phyloP scores from a whole-genome alignment of 805 yeast genomes.

The Kuraishia borneana region DNA sequence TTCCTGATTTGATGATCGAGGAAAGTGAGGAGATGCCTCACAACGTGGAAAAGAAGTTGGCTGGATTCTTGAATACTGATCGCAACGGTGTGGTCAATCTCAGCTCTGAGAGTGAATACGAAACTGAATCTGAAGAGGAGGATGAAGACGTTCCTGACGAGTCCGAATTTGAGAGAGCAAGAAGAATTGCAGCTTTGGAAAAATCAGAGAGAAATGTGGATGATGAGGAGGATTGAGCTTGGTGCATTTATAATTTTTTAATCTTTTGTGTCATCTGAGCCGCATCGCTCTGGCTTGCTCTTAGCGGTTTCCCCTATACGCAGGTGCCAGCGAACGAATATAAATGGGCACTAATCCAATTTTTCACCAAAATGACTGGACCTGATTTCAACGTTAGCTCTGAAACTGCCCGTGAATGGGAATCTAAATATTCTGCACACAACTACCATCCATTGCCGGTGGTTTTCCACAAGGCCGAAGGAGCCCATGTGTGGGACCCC shows the following conservation, averaged over 20 bases:
- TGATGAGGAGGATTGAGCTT: slow-evolving; percentile 22
- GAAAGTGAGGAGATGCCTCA: slow-evolving; percentile 4
- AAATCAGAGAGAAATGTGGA: slow-evolving; percentile 19
- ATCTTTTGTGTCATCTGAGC: not conserved
- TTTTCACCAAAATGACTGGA: slow-evolving; percentile 1
- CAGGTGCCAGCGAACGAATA: not conserved
- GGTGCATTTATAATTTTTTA: not conserved
- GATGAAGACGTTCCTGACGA: slow-evolving; percentile 13
- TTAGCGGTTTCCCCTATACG: not conserved
- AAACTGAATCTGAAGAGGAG: slow-evolving; percentile 10
- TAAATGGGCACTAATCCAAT: not conserved
- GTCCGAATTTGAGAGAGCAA: slow-evolving; percentile 14
- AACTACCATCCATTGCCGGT: slow-evolving; percentile 96
- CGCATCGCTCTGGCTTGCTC: not conserved
- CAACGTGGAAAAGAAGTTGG: slow-evolving; percentile 2
- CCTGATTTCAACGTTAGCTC: slow-evolving; percentile 47
- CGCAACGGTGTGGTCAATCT: not conserved
- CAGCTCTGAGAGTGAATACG: slow-evolving; percentile 1
- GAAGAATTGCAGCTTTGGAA: slow-evolving; percentile 18
- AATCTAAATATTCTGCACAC: slow-evolving; percentile 82
- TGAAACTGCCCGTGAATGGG: slow-evolving; percentile 52
- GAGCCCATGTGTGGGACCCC: slow-evolving; percentile 97
- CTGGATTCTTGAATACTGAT: not conserved
- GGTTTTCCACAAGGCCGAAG: slow-evolving; percentile 75
- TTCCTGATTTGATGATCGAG: slow-evolving; percentile 3